Conservation (phyloP, 306 rosid species). For the Erythrophleum fordii region DNA sequence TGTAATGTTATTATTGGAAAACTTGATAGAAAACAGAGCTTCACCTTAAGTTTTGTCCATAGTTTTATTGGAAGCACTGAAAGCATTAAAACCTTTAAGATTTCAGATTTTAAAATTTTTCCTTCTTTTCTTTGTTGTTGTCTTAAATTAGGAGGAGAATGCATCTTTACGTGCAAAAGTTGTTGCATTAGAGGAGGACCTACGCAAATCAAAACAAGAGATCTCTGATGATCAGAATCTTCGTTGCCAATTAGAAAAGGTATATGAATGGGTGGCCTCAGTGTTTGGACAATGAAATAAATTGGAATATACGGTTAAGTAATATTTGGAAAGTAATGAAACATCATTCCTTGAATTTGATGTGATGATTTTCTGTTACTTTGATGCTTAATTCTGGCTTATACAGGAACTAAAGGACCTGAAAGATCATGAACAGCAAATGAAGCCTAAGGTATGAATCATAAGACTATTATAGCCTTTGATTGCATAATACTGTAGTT, state of each 20-base stretch:
- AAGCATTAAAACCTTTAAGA: conserved; percentile 3
- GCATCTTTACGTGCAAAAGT: conserved; percentile 71
- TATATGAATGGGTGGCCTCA: conserved; percentile 32
- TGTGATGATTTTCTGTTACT: conserved; percentile 33
- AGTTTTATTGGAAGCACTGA: conserved; percentile 9
- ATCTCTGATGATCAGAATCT: conserved; percentile 64
- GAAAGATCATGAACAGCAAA: conserved; percentile 80
- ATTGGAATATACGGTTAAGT: conserved; percentile 4
- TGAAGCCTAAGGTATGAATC: conserved; percentile 82
- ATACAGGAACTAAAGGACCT: conserved; percentile 85
- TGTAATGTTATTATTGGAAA: background rate
- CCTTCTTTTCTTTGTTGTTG: conserved; percentile 22
- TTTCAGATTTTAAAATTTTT: background rate
- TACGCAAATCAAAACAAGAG: conserved; percentile 77
- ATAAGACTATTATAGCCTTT: conserved; percentile 37
- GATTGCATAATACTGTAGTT: background rate
- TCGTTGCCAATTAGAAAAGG: conserved; percentile 74
- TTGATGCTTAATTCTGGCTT: conserved; percentile 44
- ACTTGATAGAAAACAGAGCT: background rate
- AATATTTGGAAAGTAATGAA: background rate
- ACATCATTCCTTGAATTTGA: conserved; percentile 30
- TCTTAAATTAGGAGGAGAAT: conserved; percentile 75
- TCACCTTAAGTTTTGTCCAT: background rate
- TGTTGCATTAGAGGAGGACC: conserved; percentile 79
- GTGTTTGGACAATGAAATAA: background rate